These are phyloP conservation scores for Aspergillus arachidicola DNA, from an alignment of 2,329 filamentous ascomycete species.

Conservation along the genomic window DNA sequence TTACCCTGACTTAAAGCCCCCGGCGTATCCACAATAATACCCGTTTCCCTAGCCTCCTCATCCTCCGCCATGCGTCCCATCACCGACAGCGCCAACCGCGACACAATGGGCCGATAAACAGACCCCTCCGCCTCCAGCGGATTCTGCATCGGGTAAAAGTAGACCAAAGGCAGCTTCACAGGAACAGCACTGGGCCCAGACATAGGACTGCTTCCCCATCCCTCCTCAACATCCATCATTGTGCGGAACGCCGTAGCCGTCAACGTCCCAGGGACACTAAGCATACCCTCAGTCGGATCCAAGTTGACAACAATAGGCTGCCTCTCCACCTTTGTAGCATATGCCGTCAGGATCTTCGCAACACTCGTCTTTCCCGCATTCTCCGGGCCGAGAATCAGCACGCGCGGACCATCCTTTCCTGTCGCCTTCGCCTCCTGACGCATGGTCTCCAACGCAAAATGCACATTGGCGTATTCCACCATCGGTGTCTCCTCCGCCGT, in stretches of 20 bases:
- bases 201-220: conserved; percentile 88
- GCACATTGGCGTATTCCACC: conserved; percentile 78
- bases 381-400: conserved; percentile 78
- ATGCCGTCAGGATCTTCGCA: conserved; percentile 74
- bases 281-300: conserved; percentile 77
- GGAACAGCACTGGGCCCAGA: conserved; percentile 86
- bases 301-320: conserved; percentile 84
- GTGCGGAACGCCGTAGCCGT: conserved; percentile 85
- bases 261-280: conserved; percentile 77
- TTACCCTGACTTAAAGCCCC: conserved; percentile 68
- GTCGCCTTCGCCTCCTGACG: conserved; percentile 62
- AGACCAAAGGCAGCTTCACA: conserved; percentile 88
- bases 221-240: conserved; percentile 83
- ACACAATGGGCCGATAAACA: conserved; percentile 74
- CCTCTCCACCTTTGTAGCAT: conserved; percentile 72
- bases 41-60: conserved; percentile 67
- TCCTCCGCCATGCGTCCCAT: conserved; percentile 79
- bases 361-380: conserved; percentile 83
- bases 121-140: conserved; percentile 69
- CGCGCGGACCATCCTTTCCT: conserved; percentile 68
- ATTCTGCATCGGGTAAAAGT: conserved; percentile 77
- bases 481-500: conserved; percentile 79
- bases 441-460: conserved; percentile 79
- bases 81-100: conserved; percentile 75
- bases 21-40: conserved; percentile 84